A percentile compares a stretch with the other conserved stretches of the same genome.
phyloP scores from a whole-genome alignment of 1,139 yeast genomes.

The Eremothecium sinecaudum region DNA sequence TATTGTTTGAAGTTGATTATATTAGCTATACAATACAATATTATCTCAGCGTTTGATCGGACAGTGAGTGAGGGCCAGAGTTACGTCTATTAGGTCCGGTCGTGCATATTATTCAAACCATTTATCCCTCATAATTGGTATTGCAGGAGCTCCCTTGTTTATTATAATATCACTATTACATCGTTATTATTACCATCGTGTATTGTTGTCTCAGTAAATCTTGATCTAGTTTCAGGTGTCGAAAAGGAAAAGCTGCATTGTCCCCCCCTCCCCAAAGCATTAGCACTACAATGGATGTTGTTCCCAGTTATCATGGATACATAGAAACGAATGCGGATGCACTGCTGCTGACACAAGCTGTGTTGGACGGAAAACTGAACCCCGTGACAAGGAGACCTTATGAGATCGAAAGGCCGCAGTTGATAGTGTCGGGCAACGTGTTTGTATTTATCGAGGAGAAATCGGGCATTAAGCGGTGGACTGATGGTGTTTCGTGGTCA shows the following conservation, averaged over 20 bases:
- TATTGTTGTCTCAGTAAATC: no score
- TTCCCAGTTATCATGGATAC: conserved; percentile 29
- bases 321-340: conserved; percentile 81
- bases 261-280: no score
- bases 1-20: conserved; percentile 2
- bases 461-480: conserved; percentile 86
- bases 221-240: no score
- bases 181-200: no score
- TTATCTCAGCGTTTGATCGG: no score
- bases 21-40: conserved; percentile 1
- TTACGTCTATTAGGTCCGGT: no score
- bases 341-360: conserved; percentile 68
- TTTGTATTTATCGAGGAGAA: conserved; percentile 78
- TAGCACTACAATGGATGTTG: conserved; percentile 2
- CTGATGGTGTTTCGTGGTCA: conserved; percentile 89
- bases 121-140: no score
- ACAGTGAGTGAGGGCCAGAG: no score
- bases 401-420: conserved; percentile 58
- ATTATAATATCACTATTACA: no score
- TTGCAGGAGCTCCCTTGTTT: no score
- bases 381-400: conserved; percentile 75
- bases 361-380: conserved; percentile 49
- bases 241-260: no score
- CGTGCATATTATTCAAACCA: no score
- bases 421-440: conserved; percentile 69